Conservation (phyloP, 352 stramenopile species). For the Globisporangium nagaii region DNA sequence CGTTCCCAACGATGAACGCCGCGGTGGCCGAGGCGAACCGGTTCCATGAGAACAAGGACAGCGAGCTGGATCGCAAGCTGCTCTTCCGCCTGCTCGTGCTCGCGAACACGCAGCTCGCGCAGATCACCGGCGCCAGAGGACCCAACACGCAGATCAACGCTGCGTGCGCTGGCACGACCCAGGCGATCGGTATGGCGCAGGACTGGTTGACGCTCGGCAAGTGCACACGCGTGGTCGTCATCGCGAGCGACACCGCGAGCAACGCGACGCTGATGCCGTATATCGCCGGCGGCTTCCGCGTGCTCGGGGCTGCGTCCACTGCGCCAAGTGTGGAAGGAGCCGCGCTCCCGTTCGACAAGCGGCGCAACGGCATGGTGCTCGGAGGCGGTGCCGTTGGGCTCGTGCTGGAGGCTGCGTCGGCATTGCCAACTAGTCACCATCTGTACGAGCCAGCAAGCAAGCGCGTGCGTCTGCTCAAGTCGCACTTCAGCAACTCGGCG, state of each 20-base stretch:
- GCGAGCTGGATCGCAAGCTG: slow-evolving; percentile 95
- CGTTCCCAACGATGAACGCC: slow-evolving; percentile 94
- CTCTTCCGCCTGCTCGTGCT: slow-evolving; percentile 95
- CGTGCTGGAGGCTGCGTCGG: slow-evolving; percentile 56
- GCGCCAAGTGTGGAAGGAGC: slow-evolving; percentile 66
- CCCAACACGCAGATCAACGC: slow-evolving; percentile 97
- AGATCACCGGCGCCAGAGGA: slow-evolving; percentile 91
- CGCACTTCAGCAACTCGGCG: slow-evolving; percentile 94
- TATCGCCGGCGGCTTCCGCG: slow-evolving; percentile 93
- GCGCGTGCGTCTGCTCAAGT: slow-evolving; percentile 88
- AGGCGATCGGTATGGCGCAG: slow-evolving; percentile 89
- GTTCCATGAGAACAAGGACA: slow-evolving; percentile 33
- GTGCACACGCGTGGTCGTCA: slow-evolving; percentile 92
- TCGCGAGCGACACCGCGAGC: slow-evolving; percentile 92
- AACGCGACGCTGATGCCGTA: slow-evolving; percentile 89
- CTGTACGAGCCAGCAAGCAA: slow-evolving; percentile 6
- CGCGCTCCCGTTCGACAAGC: slow-evolving; percentile 90
- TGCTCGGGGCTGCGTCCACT: slow-evolving; percentile 91
- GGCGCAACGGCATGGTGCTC: slow-evolving; percentile 93
- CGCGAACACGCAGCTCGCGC: slow-evolving; percentile 94
- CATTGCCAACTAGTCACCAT: slow-evolving; percentile 21
- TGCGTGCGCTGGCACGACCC: slow-evolving; percentile 92
- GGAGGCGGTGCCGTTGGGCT: slow-evolving; percentile 87
- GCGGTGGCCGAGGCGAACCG: slow-evolving; percentile 87
- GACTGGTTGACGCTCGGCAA: slow-evolving; percentile 93